Conservation (phyloP, 2,329 filamentous ascomycete species). For the Ceratocystis huliohia region DNA sequence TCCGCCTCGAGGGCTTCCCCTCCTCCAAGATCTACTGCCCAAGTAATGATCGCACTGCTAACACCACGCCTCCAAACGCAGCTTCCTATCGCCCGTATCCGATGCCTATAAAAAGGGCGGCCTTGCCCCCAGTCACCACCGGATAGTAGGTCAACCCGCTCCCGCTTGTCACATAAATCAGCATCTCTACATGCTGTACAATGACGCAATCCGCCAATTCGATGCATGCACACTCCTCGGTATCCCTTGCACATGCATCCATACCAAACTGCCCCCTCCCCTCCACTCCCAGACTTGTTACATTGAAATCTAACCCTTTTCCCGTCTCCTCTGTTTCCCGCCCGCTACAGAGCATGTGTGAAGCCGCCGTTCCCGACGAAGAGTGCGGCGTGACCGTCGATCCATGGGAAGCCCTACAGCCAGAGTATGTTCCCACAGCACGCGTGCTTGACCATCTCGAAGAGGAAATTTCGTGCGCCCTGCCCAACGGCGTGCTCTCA, state of each 20-base stretch:
- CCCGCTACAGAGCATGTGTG: conserved; percentile 53
- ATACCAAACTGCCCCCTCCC: neutral
- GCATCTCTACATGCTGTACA: neutral
- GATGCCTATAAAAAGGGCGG: conserved; percentile 31
- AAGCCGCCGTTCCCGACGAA: conserved; percentile 61
- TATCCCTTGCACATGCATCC: conserved; percentile 8
- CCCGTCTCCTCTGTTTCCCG: neutral
- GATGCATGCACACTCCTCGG: neutral
- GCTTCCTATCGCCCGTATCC: conserved; percentile 26
- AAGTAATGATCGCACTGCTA: neutral
- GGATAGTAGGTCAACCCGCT: conserved; percentile 24
- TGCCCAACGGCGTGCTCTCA: conserved; percentile 62
- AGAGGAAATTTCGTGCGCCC: conserved; percentile 65
- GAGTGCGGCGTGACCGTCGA: conserved; percentile 72
- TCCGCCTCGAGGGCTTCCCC: neutral
- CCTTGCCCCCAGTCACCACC: conserved; percentile 30
- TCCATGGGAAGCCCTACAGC: conserved; percentile 71
- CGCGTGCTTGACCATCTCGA: conserved; percentile 85
- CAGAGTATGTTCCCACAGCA: conserved; percentile 77
- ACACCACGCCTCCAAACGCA: conserved; percentile 27
- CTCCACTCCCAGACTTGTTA: neutral
- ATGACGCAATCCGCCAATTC: conserved; percentile 11
- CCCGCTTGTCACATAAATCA: neutral
- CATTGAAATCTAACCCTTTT: conserved; percentile 4
- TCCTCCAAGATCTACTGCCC: neutral